These are phyloP conservation scores for Mrakia blollopis DNA, from an alignment of 768 basidiomycete genomes.

Conservation along the genomic window DNA sequence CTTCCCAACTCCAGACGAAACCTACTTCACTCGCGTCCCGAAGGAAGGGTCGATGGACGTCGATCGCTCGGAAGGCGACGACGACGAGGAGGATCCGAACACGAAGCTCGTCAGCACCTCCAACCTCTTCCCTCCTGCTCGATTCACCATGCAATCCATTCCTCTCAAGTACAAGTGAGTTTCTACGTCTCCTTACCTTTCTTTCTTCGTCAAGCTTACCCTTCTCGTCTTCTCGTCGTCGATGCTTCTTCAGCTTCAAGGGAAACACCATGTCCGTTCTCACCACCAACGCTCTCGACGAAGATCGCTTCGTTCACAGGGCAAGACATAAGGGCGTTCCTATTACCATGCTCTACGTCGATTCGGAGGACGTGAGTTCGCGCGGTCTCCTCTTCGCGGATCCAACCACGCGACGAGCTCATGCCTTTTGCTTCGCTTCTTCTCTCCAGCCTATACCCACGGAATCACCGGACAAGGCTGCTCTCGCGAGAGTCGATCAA, in stretches of 20 bases:
- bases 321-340: neutral
- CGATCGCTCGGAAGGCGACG: conserved; percentile 10
- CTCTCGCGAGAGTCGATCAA: neutral
- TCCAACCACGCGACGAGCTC: neutral
- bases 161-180: conserved; percentile 28
- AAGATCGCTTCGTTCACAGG: conserved; percentile 11
- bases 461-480: neutral
- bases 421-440: neutral
- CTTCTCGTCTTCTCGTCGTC: neutral
- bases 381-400: too few species aligned
- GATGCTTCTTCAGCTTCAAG: conserved; percentile 12
- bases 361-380: conserved; percentile 7
- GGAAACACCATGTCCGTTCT: conserved; percentile 9
- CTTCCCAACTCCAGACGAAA: neutral
- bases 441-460: neutral
- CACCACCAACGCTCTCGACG: conserved; percentile 11
- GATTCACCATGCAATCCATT: conserved; percentile 23
- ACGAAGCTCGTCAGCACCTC: conserved; percentile 7
- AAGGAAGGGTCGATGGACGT: conserved; percentile 18
- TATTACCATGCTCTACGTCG: neutral
- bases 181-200: too few species aligned
- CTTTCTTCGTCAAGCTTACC: neutral
- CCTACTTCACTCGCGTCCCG: neutral
- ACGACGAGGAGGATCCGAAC: neutral
- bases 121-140: conserved; percentile 22